phyloP scores from a whole-genome alignment of 1,284 basidiomycete species.

The Heterobasidion occidentale region DNA sequence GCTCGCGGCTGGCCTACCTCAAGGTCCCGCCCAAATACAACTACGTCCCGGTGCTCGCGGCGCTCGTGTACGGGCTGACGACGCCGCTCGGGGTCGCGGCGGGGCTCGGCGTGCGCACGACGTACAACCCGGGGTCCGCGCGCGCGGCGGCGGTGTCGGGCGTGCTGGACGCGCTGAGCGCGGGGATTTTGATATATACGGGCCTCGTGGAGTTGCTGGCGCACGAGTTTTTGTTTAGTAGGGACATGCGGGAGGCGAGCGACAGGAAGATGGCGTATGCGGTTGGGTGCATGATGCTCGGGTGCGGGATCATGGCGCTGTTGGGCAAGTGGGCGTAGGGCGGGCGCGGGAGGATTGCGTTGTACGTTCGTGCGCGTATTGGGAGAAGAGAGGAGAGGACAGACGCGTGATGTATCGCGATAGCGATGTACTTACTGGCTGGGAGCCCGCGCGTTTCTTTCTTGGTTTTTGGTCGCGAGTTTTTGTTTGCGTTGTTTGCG shows the following conservation, averaged over 20 bases:
- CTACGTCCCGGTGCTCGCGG: slow-evolving; percentile 61
- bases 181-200: slow-evolving; percentile 89
- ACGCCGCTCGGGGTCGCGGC: slow-evolving; percentile 81
- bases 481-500: not conserved
- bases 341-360: not conserved
- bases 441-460: not conserved
- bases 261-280: slow-evolving; percentile 62
- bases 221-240: slow-evolving; percentile 88
- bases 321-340: slow-evolving; percentile 76
- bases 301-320: slow-evolving; percentile 79
- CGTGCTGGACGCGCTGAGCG: slow-evolving; percentile 76
- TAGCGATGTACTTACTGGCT: not conserved
- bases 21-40: slow-evolving; percentile 49
- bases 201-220: slow-evolving; percentile 89
- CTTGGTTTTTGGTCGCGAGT: not conserved
- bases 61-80: slow-evolving; percentile 66
- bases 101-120: slow-evolving; percentile 75
- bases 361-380: too few relatives aligned
- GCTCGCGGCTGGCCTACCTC: slow-evolving; percentile 76
- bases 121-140: slow-evolving; percentile 75
- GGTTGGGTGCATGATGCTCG: slow-evolving; percentile 65
- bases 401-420: too few relatives aligned
- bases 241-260: slow-evolving; percentile 68
- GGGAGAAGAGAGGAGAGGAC: too few relatives aligned
- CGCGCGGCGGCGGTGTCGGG: slow-evolving; percentile 79